A percentile compares a stretch with the other conserved stretches of the same genome.
phyloP scores from a whole-genome alignment of 2,329 filamentous ascomycete species.

The Paraphaeosphaeria sporulosa region DNA sequence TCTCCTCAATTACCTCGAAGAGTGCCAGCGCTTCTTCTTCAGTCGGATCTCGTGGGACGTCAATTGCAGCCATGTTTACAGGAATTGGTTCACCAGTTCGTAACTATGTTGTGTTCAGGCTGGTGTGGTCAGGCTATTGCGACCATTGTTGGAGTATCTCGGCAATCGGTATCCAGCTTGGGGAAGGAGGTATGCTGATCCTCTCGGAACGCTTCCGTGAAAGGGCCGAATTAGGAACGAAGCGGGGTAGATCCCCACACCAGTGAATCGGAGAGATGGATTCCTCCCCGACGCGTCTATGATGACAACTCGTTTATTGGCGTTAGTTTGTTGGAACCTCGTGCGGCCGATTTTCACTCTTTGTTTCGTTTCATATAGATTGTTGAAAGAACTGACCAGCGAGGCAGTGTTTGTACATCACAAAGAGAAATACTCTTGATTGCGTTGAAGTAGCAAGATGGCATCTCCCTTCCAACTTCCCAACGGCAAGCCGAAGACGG shows the following conservation, averaged over 20 bases:
- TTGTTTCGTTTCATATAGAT: no score
- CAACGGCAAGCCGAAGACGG: constrained; percentile 43
- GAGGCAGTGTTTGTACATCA: background rate
- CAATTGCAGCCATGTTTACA: constrained; percentile 22
- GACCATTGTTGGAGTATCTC: background rate
- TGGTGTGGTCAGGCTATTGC: background rate
- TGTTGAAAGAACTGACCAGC: no score
- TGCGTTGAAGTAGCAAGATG: constrained; percentile 3
- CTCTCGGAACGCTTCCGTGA: constrained; percentile 10
- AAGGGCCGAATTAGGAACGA: constrained; percentile 3
- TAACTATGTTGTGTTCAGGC: background rate
- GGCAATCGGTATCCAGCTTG: constrained; percentile 6
- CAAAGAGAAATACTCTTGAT: background rate
- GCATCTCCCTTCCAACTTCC: constrained; percentile 17
- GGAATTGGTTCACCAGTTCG: background rate
- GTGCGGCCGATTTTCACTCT: no score
- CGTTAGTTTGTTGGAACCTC: no score
- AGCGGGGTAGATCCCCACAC: constrained; percentile 18
- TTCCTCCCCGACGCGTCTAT: background rate
- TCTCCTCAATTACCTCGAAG: constrained; percentile 53
- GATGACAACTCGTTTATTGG: background rate
- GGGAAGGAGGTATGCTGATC: constrained; percentile 1
- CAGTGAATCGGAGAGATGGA: background rate
- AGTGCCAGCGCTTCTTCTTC: constrained; percentile 50
- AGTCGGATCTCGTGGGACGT: constrained; percentile 41